Conservation (phyloP, 2,329 filamentous ascomycete genomes). For the Curvularia verruculosa region DNA sequence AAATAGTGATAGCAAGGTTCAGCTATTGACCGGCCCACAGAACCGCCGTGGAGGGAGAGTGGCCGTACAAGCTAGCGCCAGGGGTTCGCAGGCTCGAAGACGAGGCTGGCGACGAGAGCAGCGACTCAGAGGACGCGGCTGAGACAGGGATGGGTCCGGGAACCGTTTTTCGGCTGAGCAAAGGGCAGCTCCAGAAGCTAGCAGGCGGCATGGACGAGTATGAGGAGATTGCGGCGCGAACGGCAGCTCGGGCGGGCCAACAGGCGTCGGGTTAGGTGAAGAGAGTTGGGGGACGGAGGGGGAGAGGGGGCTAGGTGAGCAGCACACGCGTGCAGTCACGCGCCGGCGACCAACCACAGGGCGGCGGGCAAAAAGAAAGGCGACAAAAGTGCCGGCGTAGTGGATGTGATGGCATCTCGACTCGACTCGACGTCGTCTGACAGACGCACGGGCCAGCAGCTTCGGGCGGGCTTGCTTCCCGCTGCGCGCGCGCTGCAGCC, state of each 20-base stretch:
- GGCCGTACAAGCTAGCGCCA: conserved; percentile 46
- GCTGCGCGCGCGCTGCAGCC: conserved; percentile 30
- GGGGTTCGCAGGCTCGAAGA: conserved; percentile 52
- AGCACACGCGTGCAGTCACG: background rate
- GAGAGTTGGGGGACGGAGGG: background rate
- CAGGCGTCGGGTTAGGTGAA: background rate
- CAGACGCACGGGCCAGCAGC: conserved; percentile 17
- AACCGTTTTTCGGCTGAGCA: conserved; percentile 44
- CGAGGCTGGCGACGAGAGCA: conserved; percentile 48
- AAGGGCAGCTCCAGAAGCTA: conserved; percentile 43
- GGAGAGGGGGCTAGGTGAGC: background rate
- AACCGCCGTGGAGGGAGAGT: conserved; percentile 70
- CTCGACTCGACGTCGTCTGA: conserved; percentile 18
- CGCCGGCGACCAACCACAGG: background rate
- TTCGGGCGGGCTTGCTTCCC: conserved; percentile 23
- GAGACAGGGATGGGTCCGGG: conserved; percentile 53
- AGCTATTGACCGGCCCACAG: conserved; percentile 45
- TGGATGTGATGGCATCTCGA: background rate
- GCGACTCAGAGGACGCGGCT: conserved; percentile 54
- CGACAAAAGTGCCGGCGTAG: background rate
- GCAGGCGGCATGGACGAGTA: conserved; percentile 50
- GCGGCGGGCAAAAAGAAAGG: background rate
- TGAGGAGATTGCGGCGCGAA: conserved; percentile 43
- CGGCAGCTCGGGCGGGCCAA: conserved; percentile 30
- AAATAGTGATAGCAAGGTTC: conserved; percentile 6